phyloP scores from a whole-genome alignment of 2,329 filamentous ascomycete species.

The Monilinia aucupariae region DNA sequence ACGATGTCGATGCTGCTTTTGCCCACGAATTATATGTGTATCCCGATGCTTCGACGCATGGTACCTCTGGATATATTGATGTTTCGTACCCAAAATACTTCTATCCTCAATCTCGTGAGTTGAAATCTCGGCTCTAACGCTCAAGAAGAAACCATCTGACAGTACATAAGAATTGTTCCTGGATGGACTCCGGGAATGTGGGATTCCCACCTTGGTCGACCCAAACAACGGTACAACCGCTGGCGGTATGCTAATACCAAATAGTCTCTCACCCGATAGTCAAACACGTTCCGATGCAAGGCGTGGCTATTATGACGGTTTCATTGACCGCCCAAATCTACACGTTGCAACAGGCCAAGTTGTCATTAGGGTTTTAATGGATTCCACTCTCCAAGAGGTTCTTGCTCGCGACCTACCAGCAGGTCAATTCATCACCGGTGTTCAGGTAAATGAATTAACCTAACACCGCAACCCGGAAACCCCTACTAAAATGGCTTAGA shows the following conservation, averaged over 20 bases:
- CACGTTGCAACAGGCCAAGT: conserved; percentile 39
- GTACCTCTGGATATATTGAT: conserved; percentile 37
- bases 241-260: conserved; percentile 38
- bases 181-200: conserved; percentile 37
- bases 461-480: background rate
- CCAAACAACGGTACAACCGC: conserved; percentile 37
- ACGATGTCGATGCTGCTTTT: conserved; percentile 25
- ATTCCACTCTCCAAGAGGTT: conserved; percentile 11
- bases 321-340: conserved; percentile 37
- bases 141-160: background rate
- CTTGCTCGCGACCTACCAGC: conserved; percentile 15
- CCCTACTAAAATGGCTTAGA: conserved; percentile 18
- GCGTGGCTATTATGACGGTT: conserved; percentile 39
- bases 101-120: conserved; percentile 40
- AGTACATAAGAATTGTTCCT: conserved; percentile 37
- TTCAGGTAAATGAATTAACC: conserved; percentile 35
- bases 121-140: background rate
- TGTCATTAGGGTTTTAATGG: conserved; percentile 37
- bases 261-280: conserved; percentile 38
- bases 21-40: conserved; percentile 29
- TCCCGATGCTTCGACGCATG: conserved; percentile 34
- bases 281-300: conserved; percentile 41
- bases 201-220: conserved; percentile 37
- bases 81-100: conserved; percentile 39
- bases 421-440: conserved; percentile 32